A percentile compares a stretch with the other conserved stretches of the same genome.
phyloP scores from a whole-genome alignment of 768 basidiomycete species.

The Xerocomellus dryophilus region DNA sequence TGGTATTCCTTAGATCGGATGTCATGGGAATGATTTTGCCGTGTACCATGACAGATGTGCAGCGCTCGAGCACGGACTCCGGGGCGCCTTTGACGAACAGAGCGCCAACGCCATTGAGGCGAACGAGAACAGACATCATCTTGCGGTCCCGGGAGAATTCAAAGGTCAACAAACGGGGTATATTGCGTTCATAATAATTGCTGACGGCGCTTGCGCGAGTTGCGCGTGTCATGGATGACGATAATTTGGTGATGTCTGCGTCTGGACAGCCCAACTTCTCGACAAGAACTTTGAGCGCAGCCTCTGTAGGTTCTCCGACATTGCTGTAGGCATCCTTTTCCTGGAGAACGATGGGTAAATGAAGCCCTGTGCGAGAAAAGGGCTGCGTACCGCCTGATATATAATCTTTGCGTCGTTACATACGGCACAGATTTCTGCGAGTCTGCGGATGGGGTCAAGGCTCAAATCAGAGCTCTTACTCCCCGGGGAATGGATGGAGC shows the following conservation, averaged over 20 bases:
- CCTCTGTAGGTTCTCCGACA: conserved; percentile 96
- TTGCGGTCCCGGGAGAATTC: conserved; percentile 98
- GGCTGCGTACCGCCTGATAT: conserved; percentile 63
- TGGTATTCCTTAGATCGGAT: conserved; percentile 48
- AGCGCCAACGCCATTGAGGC: conserved; percentile 62
- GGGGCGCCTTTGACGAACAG: conserved; percentile 96
- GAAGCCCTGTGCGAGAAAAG: neutral
- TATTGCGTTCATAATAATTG: conserved; percentile 71
- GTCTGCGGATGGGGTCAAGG: conserved; percentile 71
- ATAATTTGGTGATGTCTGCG: conserved; percentile 50
- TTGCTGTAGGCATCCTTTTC: conserved; percentile 77
- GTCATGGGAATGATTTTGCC: conserved; percentile 66
- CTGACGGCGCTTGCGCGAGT: conserved; percentile 81
- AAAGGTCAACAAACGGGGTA: conserved; percentile 86
- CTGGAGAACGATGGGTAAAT: conserved; percentile 37
- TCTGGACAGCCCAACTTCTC: conserved; percentile 89
- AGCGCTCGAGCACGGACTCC: conserved; percentile 90
- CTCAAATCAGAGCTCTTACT: conserved; percentile 61
- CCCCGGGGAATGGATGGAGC: conserved; percentile 64
- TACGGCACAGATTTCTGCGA: conserved; percentile 89
- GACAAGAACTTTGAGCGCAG: conserved; percentile 89
- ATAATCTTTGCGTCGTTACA: conserved; percentile 94
- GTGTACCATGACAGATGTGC: conserved; percentile 67
- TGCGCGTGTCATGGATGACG: conserved; percentile 52
- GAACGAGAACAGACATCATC: conserved; percentile 97